Conservation (phyloP, 495 filamentous ascomycete species). For the Neurospora cerealis region DNA sequence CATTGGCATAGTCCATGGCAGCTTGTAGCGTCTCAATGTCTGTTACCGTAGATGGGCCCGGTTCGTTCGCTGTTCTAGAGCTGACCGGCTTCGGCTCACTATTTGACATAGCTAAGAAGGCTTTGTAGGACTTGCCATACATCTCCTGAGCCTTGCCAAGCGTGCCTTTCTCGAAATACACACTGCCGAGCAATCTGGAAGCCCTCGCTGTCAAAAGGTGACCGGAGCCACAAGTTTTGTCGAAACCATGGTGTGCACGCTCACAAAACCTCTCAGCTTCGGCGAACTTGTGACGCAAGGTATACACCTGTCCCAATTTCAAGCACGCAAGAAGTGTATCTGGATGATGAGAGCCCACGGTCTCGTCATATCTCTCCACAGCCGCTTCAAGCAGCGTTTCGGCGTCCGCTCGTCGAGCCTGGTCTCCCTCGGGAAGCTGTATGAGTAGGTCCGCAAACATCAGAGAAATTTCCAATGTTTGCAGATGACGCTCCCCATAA, state of each 20-base stretch:
- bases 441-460: not conserved
- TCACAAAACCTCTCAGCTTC: not conserved
- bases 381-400: not conserved
- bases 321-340: not conserved
- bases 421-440: not conserved
- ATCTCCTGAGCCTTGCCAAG: not conserved
- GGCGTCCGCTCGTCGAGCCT: not conserved
- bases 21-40: not conserved
- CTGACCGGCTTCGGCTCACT: not conserved
- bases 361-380: not conserved
- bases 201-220: not conserved
- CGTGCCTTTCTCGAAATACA: not conserved
- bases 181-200: not conserved
- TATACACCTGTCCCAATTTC: not conserved
- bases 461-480: not conserved
- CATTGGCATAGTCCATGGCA: not conserved
- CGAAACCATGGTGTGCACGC: not conserved
- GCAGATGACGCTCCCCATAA: not conserved
- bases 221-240: not conserved
- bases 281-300: not conserved
- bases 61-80: too few relatives aligned
- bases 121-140: not conserved
- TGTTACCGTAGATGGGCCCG: not conserved
- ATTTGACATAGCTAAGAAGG: not conserved
- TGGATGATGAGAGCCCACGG: not conserved